Conservation (phyloP, 2,329 filamentous ascomycete species). For the Ceratocystis alfenasii region DNA sequence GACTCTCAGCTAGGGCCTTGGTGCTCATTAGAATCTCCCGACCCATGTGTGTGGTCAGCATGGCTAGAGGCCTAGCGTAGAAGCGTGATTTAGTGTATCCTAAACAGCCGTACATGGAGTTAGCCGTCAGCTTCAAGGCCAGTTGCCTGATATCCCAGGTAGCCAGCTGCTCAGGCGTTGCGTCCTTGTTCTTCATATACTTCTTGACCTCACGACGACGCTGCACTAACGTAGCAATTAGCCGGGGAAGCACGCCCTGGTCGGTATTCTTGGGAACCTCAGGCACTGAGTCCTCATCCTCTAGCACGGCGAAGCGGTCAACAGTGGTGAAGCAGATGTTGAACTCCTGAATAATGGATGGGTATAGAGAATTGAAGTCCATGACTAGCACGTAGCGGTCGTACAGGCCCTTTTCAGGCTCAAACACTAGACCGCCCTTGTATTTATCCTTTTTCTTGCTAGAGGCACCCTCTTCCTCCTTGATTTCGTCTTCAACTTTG, state of each 20-base stretch:
- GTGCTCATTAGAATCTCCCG: slow-evolving; percentile 94
- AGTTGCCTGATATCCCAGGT: slow-evolving; percentile 98
- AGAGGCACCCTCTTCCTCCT: slow-evolving; percentile 45
- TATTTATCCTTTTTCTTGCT: slow-evolving; percentile 99
- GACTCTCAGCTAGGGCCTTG: slow-evolving; percentile 87
- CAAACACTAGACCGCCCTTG: slow-evolving; percentile 96
- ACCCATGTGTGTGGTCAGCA: slow-evolving; percentile 93
- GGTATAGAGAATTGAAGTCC: slow-evolving; percentile 99
- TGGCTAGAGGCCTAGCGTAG: slow-evolving; percentile 86
- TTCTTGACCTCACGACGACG: slow-evolving; percentile 87
- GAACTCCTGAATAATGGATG: slow-evolving; percentile 97
- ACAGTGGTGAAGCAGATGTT: slow-evolving; percentile 99
- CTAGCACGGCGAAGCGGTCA: slow-evolving; percentile 49
- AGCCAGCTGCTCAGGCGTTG: slow-evolving; percentile 73
- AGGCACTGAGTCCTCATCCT: slow-evolving; percentile 79
- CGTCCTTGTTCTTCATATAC: slow-evolving; percentile 87
- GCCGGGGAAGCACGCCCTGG: slow-evolving; percentile 73
- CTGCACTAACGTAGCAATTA: slow-evolving; percentile 84
- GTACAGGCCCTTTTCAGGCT: slow-evolving; percentile 93
- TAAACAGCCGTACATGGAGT: slow-evolving; percentile 98
- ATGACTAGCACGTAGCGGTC: slow-evolving; percentile 98
- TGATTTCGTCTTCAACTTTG: slow-evolving; percentile 17
- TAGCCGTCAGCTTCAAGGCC: slow-evolving; percentile 91
- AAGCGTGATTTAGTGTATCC: slow-evolving; percentile 96
- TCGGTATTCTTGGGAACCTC: slow-evolving; percentile 69